Conservation (phyloP, 305 asterid genomes). For the Solanum chacoense region DNA sequence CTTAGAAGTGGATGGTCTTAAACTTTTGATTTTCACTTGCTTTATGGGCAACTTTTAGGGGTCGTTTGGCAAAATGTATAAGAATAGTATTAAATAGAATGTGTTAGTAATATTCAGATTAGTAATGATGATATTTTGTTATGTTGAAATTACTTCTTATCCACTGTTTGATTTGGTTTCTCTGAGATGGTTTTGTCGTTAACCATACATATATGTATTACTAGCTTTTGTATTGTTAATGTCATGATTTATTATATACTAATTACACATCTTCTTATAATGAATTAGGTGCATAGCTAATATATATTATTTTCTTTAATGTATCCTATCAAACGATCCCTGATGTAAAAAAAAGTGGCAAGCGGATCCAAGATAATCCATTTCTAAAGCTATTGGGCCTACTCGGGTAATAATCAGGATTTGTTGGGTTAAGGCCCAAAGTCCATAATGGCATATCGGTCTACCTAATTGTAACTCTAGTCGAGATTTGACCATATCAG, state of each 20-base stretch:
- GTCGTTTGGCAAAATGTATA: too few species aligned
- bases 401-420: not conserved
- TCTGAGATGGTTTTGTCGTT: fast-evolving
- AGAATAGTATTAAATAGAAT: not conserved
- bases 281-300: not conserved
- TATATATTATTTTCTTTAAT: not conserved
- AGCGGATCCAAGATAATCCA: not conserved
- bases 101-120: not conserved
- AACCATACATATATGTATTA: too few species aligned
- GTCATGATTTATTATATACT: not conserved
- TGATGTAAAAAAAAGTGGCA: too few species aligned
- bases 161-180: not conserved
- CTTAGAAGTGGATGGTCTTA: too few species aligned
- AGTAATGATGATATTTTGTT: not conserved
- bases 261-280: not conserved
- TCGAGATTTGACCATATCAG: not conserved
- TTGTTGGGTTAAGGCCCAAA: not conserved
- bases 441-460: not conserved
- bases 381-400: not conserved
- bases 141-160: not conserved
- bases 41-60: too few species aligned
- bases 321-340: not conserved
- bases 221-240: not conserved
- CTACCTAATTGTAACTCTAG: not conserved
- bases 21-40: too few species aligned